Evolutionary conservation across 2,329 filamentous ascomycete species (phyloP).

Genomic region (Bisporella sp.): DNA sequence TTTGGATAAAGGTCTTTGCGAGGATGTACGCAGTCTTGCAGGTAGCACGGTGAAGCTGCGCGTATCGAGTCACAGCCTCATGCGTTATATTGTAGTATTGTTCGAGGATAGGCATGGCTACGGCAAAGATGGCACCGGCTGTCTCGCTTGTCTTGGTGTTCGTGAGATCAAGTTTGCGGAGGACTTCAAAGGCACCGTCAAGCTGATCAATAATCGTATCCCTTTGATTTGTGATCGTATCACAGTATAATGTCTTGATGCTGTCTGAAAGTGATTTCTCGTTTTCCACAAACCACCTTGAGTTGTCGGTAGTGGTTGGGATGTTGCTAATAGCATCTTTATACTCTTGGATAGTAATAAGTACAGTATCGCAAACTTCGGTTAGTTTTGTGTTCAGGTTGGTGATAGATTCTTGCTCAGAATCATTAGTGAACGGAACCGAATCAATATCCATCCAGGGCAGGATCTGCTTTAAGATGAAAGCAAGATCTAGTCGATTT

Average conservation of each 20-base stretch:
- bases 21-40: constrained; percentile 71
- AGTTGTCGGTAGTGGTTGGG: constrained; percentile 52
- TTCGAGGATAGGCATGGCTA: constrained; percentile 62
- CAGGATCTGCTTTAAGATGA: constrained; percentile 58
- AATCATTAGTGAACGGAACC: constrained; percentile 6
- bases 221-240: constrained; percentile 13
- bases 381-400: constrained; percentile 53
- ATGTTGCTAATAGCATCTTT: constrained; percentile 47
- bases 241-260: constrained; percentile 22
- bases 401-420: constrained; percentile 16
- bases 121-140: constrained; percentile 51
- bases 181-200: constrained; percentile 34
- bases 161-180: constrained; percentile 38
- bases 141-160: constrained; percentile 34
- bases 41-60: constrained; percentile 60
- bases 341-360: constrained; percentile 73
- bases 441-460: constrained; percentile 48
- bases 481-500: constrained; percentile 51
- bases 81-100: constrained; percentile 62
- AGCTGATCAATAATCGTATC: constrained; percentile 29
- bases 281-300: constrained; percentile 51
- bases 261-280: constrained; percentile 14
- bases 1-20: constrained; percentile 67
- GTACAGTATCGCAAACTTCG: constrained; percentile 63
- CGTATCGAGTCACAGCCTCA: constrained; percentile 50